Percentiles rank a stretch among this genome's conserved stretches.
phyloP scores from a whole-genome alignment of 179 eudicot genomes.

The Camellia oleifera region DNA sequence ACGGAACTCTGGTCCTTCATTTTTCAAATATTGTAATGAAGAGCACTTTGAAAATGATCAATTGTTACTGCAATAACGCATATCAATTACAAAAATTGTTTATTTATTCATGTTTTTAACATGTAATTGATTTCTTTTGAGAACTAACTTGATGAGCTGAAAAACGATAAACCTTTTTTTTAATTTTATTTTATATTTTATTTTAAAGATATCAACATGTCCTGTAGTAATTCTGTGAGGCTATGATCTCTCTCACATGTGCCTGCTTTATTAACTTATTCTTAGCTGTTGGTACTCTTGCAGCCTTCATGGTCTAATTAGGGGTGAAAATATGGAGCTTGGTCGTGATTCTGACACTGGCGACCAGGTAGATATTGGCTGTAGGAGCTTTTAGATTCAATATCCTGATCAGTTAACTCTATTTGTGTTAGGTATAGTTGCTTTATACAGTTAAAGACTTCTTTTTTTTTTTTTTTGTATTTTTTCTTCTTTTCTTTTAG shows the following conservation, averaged over 20 bases:
- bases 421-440: background rate
- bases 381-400: background rate
- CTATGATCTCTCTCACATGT: no score
- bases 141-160: background rate
- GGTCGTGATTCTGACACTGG: constrained; percentile 99
- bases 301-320: constrained; percentile 90
- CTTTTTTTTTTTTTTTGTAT: background rate
- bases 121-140: background rate
- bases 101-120: background rate
- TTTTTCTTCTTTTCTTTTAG: constrained; percentile 26
- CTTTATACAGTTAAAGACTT: background rate
- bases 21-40: constrained; percentile 1
- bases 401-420: background rate
- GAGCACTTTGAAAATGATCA: background rate
- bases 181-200: no score
- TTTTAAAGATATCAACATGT: background rate
- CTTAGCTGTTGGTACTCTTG: constrained; percentile 10
- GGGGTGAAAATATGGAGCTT: constrained; percentile 99
- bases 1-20: background rate
- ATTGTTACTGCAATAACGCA: background rate
- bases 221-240: background rate
- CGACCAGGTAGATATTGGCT: constrained; percentile 63
- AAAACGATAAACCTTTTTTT: background rate
- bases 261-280: background rate
- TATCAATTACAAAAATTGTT: background rate